Evolutionary conservation across 371 early-diverging fungal species (phyloP).

Genomic region (Cokeromyces recurvatus): DNA sequence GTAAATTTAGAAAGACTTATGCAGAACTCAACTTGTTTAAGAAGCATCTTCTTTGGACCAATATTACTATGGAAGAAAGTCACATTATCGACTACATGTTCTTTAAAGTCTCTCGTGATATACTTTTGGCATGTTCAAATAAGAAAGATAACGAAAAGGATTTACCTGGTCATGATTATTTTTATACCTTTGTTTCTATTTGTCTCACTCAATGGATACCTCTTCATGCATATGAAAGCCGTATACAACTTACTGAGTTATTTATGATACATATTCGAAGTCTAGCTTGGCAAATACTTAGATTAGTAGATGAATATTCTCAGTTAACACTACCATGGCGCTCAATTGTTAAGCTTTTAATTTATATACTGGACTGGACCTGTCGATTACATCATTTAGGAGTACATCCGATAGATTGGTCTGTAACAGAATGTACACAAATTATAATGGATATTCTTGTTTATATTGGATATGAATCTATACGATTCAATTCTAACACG

Average conservation of each 20-base stretch:
- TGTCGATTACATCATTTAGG: constrained; percentile 17
- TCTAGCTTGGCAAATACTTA: background rate
- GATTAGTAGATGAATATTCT: background rate
- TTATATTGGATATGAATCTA: constrained; percentile 7
- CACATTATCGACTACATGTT: background rate
- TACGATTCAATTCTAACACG: background rate
- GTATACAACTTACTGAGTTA: background rate
- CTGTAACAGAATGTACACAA: constrained; percentile 6
- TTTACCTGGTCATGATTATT: constrained; percentile 9
- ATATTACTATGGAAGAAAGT: background rate
- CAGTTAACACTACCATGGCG: background rate
- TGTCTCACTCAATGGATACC: constrained; percentile 15
- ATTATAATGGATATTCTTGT: constrained; percentile 11
- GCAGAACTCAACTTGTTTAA: background rate
- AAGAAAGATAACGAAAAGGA: no score
- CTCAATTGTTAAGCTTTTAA: constrained; percentile 2
- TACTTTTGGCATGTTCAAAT: no score
- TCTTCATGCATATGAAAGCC: background rate
- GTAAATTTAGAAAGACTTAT: no score
- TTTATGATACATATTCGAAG: constrained; percentile 3
- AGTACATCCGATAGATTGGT: constrained; percentile 2
- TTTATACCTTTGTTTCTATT: constrained; percentile 13
- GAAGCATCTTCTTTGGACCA: background rate
- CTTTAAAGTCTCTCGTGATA: background rate
- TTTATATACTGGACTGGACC: constrained; percentile 18